Base-by-base conservation (phyloP, 371 early-diverging fungal genomes). In the Lichtheimia corymbifera region DNA sequence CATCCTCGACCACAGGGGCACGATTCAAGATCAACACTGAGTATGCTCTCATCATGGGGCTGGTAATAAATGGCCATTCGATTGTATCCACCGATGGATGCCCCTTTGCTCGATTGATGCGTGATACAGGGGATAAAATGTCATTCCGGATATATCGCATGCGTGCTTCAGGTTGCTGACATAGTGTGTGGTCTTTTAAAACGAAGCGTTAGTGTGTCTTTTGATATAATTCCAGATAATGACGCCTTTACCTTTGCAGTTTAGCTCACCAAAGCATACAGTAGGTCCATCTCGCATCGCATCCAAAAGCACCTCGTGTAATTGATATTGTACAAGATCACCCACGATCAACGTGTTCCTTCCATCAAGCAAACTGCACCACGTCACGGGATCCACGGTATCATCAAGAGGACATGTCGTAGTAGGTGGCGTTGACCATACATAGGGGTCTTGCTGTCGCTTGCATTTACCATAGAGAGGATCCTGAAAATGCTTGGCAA, bases 81-180 rank as follows among this genome's bases (percentile, higher is more conserved):
- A 87, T 63, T 0, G 71, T 63, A 45, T 73, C 72, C 15, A 70
- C 76, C 0, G 63, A 35, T 6, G 82, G 76, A 35, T 71, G 76
- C 18, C 78, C 74, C 18, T 66, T 63, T 42, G 68, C 58, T 5
- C 67, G 68, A n/a, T 71, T 68, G 24, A 79, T 61, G 4, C 70
- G 73, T 45, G 70, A 68, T 5, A 64, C 68, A 0, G 71, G 72
- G 0, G 85, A 82, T 22, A 85, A 61, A n/a, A 79, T 15, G 55
- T 87, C 87, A 65, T 87, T 87, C 25, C 87, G 73, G 0, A 79
- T 58, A 55, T 74, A 87, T 12, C 78, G 80, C 55, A 83, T 63
- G 24, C 67, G 53, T 11, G 60, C 52, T 3, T 73, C 68, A 0
- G 67, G 69, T 2, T 53, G 27, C 7, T 64, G 58, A 50, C 81